These are phyloP conservation scores for Penicillium atrosanguineum DNA, from an alignment of 495 filamentous ascomycete genomes.

Conservation along the genomic window DNA sequence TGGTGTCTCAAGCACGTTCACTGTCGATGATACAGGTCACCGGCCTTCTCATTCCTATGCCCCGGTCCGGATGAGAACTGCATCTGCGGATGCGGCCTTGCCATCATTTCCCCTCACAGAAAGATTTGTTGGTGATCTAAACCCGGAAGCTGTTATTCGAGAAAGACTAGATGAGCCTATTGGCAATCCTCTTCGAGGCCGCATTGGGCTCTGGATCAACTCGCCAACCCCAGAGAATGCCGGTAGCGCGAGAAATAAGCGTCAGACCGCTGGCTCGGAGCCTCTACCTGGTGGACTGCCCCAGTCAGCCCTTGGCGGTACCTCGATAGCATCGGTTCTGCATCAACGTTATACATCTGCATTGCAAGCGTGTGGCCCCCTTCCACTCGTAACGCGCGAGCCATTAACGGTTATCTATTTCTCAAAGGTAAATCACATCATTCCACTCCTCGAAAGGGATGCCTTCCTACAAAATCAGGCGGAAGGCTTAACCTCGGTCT, in stretches of 20 bases:
- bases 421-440: conserved; percentile 32
- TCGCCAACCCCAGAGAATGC: conserved; percentile 20
- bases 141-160: conserved; percentile 47
- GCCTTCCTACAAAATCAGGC: conserved; percentile 19
- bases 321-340: conserved; percentile 23
- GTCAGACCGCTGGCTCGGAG: conserved; percentile 1
- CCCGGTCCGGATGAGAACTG: conserved; percentile 3
- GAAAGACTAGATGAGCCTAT: conserved; percentile 30
- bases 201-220: conserved; percentile 46
- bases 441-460: conserved; percentile 38
- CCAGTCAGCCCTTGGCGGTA: conserved; percentile 11
- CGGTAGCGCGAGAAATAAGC: neutral
- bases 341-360: conserved; percentile 29
- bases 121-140: conserved; percentile 49
- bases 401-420: conserved; percentile 32
- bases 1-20: neutral
- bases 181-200: conserved; percentile 34
- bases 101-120: conserved; percentile 22
- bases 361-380: conserved; percentile 26
- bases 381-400: conserved; percentile 26
- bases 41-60: neutral
- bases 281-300: neutral
- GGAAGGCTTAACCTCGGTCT: conserved; percentile 24
- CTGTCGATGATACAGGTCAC: neutral
- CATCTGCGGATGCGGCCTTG: conserved; percentile 7